phyloP scores from a whole-genome alignment of 2,329 filamentous ascomycete genomes.

The Colletotrichum plurivorum region DNA sequence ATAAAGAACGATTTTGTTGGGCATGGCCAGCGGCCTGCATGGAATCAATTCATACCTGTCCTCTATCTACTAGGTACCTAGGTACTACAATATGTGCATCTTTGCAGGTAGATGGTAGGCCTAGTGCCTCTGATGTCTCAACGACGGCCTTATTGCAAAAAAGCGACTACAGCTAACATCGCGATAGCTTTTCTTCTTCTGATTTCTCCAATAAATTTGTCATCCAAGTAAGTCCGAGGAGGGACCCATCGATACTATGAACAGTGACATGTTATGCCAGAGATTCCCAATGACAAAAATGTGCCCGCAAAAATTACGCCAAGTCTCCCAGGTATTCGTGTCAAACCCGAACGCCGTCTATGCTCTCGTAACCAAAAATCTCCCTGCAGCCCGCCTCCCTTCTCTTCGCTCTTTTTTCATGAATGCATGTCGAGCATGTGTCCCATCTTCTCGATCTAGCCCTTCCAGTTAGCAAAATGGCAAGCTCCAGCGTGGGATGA shows the following conservation, averaged over 20 bases:
- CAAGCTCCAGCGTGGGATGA: neutral
- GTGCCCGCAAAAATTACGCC: slow-evolving; percentile 16
- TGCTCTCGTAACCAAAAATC: slow-evolving; percentile 27
- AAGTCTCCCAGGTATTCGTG: slow-evolving; percentile 38
- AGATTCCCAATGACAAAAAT: slow-evolving; percentile 24
- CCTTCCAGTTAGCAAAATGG: neutral
- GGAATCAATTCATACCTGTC: too few species aligned
- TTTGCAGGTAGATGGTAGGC: too few species aligned
- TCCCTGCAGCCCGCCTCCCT: too few species aligned
- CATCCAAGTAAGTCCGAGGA: slow-evolving; percentile 20
- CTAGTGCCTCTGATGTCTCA: too few species aligned
- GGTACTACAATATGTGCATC: too few species aligned
- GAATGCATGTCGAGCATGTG: slow-evolving; percentile 74
- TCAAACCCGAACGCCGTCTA: slow-evolving; percentile 37
- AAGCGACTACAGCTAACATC: neutral
- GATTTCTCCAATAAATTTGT: slow-evolving; percentile 20
- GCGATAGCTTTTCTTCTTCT: neutral
- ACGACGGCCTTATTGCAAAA: too few species aligned
- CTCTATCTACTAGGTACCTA: too few species aligned
- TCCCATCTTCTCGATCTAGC: slow-evolving; percentile 88
- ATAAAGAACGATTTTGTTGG: too few species aligned
- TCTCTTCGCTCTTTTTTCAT: slow-evolving; percentile 3
- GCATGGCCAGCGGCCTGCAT: too few species aligned
- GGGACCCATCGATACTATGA: slow-evolving; percentile 8
- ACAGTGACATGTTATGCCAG: slow-evolving; percentile 8